Evolutionary conservation across 2,329 filamentous ascomycete genomes (phyloP).

Genomic region (Calonectria pseudoreteaudii): DNA sequence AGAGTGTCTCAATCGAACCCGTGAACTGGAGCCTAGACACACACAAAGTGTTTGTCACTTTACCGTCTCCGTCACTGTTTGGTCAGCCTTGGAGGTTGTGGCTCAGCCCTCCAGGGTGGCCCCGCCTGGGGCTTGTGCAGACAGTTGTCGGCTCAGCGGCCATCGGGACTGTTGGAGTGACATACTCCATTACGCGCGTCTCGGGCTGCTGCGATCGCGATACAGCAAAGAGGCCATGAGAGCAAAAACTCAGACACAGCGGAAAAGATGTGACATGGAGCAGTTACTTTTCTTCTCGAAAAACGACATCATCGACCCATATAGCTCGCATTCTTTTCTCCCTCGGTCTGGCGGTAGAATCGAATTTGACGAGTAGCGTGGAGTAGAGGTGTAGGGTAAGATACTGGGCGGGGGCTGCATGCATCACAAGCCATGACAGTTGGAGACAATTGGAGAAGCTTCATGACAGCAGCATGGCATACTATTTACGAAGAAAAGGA

Average conservation of each 20-base stretch:
- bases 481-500: background rate
- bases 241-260: background rate
- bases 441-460: background rate
- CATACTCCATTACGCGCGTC: background rate
- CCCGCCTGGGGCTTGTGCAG: slow-evolving; percentile 34
- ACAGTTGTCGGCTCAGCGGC: slow-evolving; percentile 4
- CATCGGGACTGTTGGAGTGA: background rate
- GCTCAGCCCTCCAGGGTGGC: slow-evolving; percentile 39
- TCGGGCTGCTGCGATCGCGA: background rate
- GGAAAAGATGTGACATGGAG: too few species aligned
- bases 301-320: background rate
- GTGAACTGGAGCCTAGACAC: slow-evolving; percentile 43
- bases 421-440: background rate
- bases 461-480: background rate
- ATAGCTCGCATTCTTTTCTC: background rate
- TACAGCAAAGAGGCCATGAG: background rate
- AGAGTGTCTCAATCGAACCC: slow-evolving; percentile 37
- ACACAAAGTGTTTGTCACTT: slow-evolving; percentile 35
- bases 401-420: background rate
- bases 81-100: slow-evolving; percentile 48
- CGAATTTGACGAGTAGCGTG: background rate
- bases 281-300: background rate
- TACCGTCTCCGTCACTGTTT: slow-evolving; percentile 36
- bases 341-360: slow-evolving; percentile 2
- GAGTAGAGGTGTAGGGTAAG: slow-evolving; percentile 1